These are phyloP conservation scores for Saccharomyces paradoxus DNA, from an alignment of 805 yeast genomes.

Conservation along the genomic window DNA sequence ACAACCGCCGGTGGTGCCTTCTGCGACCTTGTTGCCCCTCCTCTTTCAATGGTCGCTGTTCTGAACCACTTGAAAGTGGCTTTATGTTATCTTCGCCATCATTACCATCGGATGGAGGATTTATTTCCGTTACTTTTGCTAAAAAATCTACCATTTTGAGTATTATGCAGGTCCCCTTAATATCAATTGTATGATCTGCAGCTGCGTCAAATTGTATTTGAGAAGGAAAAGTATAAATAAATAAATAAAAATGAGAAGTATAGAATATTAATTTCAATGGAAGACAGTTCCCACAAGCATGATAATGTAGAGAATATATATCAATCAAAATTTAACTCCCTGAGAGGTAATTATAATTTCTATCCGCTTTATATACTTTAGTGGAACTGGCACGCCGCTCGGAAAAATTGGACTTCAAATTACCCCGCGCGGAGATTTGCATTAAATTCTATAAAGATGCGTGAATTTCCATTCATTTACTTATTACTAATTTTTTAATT, in stretches of 20 bases:
- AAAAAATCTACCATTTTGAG: background rate
- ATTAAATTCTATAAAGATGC: background rate
- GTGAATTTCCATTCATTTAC: background rate
- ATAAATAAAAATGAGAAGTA: background rate
- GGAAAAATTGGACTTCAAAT: background rate
- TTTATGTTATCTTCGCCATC: background rate
- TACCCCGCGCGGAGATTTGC: background rate
- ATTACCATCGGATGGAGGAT: background rate
- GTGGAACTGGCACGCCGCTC: background rate
- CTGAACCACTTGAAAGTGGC: background rate
- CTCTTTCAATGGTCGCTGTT: background rate
- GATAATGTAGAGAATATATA: background rate
- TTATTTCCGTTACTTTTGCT: background rate
- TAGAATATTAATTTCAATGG: background rate
- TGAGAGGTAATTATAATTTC: background rate
- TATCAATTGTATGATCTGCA: background rate
- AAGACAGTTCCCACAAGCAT: background rate
- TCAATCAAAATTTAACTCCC: background rate
- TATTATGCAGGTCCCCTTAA: background rate
- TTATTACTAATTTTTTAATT: background rate
- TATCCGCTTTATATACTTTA: background rate
- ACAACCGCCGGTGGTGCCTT: constrained; percentile 24
- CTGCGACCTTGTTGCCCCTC: background rate
- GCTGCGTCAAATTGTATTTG: background rate
- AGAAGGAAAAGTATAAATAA: background rate